Evolutionary conservation across 306 rosid genomes (phyloP).

Genomic region (Rubus parviflorus): DNA sequence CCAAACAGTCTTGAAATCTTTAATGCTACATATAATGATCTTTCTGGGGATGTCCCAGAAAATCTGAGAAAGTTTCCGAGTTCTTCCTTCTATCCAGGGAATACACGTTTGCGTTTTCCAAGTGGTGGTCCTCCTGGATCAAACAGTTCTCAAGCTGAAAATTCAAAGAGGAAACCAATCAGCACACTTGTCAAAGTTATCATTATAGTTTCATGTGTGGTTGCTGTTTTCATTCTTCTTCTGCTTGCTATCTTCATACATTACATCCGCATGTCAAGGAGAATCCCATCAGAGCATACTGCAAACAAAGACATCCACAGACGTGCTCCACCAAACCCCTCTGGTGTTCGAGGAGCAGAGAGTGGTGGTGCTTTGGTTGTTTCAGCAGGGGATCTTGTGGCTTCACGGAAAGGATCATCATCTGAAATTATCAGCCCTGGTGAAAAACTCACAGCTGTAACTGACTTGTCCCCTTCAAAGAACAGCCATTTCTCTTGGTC

Average conservation of each 20-base stretch:
- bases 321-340: slow-evolving; percentile 46
- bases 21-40: slow-evolving; percentile 85
- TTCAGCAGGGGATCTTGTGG: slow-evolving; percentile 80
- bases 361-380: slow-evolving; percentile 67
- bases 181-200: slow-evolving; percentile 73
- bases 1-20: slow-evolving; percentile 56
- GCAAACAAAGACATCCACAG: slow-evolving; percentile 44
- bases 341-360: slow-evolving; percentile 49
- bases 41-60: slow-evolving; percentile 81
- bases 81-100: slow-evolving; percentile 91
- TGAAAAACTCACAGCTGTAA: slow-evolving; percentile 57
- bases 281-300: slow-evolving; percentile 46
- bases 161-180: slow-evolving; percentile 55
- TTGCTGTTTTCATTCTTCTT: slow-evolving; percentile 67
- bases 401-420: slow-evolving; percentile 71
- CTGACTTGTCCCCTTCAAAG: slow-evolving; percentile 86
- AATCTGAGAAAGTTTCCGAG: slow-evolving; percentile 69
- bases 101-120: slow-evolving; percentile 55
- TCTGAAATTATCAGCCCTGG: slow-evolving; percentile 67
- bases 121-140: slow-evolving; percentile 56
- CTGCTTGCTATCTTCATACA: slow-evolving; percentile 81
- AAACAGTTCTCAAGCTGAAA: slow-evolving; percentile 32
- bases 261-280: slow-evolving; percentile 68
- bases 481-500: slow-evolving; percentile 87
- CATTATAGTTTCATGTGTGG: slow-evolving; percentile 81